These are phyloP conservation scores for Xerophyta viscosa DNA, from an alignment of 106 monocot genomes.

Conservation along the genomic window DNA sequence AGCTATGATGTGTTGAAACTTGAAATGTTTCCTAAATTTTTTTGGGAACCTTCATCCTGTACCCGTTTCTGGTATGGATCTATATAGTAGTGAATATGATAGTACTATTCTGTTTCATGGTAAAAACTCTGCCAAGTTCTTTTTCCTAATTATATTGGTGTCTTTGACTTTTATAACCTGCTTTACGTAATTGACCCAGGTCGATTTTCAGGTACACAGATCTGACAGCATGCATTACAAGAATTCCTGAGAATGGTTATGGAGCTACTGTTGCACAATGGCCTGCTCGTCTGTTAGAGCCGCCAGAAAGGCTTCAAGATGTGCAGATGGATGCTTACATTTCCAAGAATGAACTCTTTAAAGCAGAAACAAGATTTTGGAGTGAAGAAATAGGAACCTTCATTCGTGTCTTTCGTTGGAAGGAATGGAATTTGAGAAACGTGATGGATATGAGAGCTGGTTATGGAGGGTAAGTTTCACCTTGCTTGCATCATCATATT, in stretches of 20 bases:
- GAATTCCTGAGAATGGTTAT: conserved; percentile 67
- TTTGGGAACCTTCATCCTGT: no score
- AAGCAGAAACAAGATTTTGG: conserved; percentile 70
- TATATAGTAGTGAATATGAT: no score
- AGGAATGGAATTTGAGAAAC: conserved; percentile 60
- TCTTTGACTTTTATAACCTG: background rate
- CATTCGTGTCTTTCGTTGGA: conserved; percentile 50
- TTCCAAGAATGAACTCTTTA: conserved; percentile 68
- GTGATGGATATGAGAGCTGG: conserved; percentile 96
- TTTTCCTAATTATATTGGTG: background rate
- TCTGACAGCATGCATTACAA: conserved; percentile 73
- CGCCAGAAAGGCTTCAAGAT: conserved; percentile 62
- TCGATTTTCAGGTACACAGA: conserved; percentile 49
- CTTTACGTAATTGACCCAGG: background rate
- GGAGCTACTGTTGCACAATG: conserved; percentile 55
- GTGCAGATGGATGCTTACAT: conserved; percentile 79
- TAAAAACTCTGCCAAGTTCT: background rate
- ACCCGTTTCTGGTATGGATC: no score
- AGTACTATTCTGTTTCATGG: no score
- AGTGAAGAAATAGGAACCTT: conserved; percentile 48
- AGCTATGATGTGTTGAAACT: no score
- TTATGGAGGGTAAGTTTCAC: conserved; percentile 99
- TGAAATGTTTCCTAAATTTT: no score
- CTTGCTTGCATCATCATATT: no score
- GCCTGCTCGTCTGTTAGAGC: conserved; percentile 65